Evolutionary conservation across 1,284 basidiomycete species (phyloP).

Genomic region (Pholiota adiposa): DNA sequence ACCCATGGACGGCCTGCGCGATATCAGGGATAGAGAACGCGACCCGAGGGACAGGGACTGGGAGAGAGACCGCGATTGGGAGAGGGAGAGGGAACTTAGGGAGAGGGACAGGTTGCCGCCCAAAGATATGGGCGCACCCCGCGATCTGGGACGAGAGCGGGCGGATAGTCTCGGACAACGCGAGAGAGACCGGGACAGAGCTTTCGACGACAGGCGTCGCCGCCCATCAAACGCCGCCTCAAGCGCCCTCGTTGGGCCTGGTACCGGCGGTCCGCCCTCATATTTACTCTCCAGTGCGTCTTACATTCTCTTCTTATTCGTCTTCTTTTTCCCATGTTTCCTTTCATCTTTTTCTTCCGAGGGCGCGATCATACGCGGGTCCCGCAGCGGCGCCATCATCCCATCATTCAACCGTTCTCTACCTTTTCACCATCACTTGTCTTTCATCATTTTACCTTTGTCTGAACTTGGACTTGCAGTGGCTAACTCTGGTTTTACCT

Average conservation of each 20-base stretch:
- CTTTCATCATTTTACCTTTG: neutral
- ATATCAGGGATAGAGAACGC: neutral
- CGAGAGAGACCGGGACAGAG: neutral
- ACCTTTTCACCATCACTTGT: neutral
- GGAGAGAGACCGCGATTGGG: constrained; percentile 4
- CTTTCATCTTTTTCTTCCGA: neutral
- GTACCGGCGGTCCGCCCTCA: constrained; percentile 2
- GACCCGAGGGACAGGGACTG: constrained; percentile 2
- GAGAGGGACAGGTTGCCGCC: neutral
- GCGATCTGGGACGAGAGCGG: neutral
- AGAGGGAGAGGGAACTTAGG: neutral
- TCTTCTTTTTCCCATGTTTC: neutral
- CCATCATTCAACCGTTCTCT: neutral
- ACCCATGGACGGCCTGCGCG: constrained; percentile 1
- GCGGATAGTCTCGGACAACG: neutral
- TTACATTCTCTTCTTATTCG: neutral
- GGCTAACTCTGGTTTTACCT: neutral
- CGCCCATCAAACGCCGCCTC: constrained; percentile 6
- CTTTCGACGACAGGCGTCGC: neutral
- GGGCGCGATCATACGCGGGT: neutral
- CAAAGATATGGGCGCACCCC: constrained; percentile 3
- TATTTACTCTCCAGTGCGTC: constrained; percentile 1
- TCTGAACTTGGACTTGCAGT: neutral
- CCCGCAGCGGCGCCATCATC: neutral
- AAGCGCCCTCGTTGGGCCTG: constrained; percentile 5